phyloP scores from a whole-genome alignment of 331 rosid species.

The Rhamnella rubrinervis region DNA sequence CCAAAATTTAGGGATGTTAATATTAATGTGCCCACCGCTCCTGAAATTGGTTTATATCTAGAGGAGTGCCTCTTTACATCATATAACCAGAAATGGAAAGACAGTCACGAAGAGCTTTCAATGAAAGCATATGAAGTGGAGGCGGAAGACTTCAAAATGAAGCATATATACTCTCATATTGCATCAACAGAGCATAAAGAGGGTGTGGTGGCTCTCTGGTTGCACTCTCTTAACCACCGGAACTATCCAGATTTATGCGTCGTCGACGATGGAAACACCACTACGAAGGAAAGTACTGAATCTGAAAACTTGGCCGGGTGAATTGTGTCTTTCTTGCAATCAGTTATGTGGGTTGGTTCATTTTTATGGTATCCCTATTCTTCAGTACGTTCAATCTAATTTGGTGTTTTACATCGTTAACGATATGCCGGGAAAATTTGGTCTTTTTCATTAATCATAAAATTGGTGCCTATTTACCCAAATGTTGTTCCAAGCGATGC shows the following conservation, averaged over 20 bases:
- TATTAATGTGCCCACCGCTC: constrained; percentile 91
- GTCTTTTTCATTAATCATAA: too few relatives aligned
- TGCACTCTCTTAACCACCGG: constrained; percentile 90
- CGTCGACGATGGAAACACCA: constrained; percentile 24
- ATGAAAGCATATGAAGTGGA: constrained; percentile 70
- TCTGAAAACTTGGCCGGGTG: too few relatives aligned
- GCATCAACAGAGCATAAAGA: constrained; percentile 76
- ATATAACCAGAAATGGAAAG: constrained; percentile 92
- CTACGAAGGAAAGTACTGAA: too few relatives aligned
- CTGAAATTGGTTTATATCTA: constrained; percentile 88
- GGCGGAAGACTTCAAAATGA: constrained; percentile 83
- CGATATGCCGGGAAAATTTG: too few relatives aligned
- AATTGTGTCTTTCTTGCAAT: too few relatives aligned
- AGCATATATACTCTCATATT: constrained; percentile 76
- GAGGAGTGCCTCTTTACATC: constrained; percentile 89
- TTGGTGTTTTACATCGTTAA: too few relatives aligned
- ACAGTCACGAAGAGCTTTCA: constrained; percentile 79
- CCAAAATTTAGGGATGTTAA: constrained; percentile 58
- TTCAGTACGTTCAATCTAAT: too few relatives aligned
- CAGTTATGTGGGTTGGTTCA: too few relatives aligned
- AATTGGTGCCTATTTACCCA: too few relatives aligned
- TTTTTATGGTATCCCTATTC: too few relatives aligned
- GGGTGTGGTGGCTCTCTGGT: constrained; percentile 79
- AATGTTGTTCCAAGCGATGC: too few relatives aligned
- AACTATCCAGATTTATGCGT: constrained; percentile 73